Conservation (phyloP, 495 filamentous ascomycete species). For the Parathielavia hyrcaniae region DNA sequence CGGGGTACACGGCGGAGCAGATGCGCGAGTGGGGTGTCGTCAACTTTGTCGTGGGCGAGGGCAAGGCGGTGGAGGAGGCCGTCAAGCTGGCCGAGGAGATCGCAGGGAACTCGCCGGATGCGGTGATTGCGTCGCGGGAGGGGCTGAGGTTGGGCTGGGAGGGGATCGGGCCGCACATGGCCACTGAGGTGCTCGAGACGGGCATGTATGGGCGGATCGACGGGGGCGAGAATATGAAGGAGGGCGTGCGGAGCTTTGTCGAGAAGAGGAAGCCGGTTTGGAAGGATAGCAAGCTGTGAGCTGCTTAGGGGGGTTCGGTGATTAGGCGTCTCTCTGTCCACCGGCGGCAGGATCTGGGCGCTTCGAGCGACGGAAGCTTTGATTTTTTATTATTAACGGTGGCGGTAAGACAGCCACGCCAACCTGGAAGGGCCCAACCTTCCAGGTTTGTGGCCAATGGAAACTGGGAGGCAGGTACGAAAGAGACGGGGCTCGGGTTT, state of each 20-base stretch:
- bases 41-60: constrained; percentile 58
- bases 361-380: too few species aligned
- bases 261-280: constrained; percentile 69
- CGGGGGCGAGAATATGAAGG: constrained; percentile 65
- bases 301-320: too few species aligned
- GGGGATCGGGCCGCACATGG: constrained; percentile 56
- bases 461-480: too few species aligned
- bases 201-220: constrained; percentile 56
- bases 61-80: constrained; percentile 47
- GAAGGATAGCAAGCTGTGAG: constrained; percentile 65
- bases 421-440: too few species aligned
- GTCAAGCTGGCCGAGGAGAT: constrained; percentile 50
- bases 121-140: constrained; percentile 60
- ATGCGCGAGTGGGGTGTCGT: constrained; percentile 68
- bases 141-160: constrained; percentile 62
- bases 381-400: too few species aligned
- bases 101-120: constrained; percentile 62
- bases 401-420: too few species aligned
- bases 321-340: too few species aligned
- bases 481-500: too few species aligned
- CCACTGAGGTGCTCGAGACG: constrained; percentile 50
- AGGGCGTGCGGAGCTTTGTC: constrained; percentile 73
- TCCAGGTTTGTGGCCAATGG: too few species aligned
- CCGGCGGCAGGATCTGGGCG: too few species aligned
- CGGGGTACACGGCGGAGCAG: constrained; percentile 51